phyloP scores from a whole-genome alignment of 2,329 filamentous ascomycete genomes.

The Laburnicola sp. region DNA sequence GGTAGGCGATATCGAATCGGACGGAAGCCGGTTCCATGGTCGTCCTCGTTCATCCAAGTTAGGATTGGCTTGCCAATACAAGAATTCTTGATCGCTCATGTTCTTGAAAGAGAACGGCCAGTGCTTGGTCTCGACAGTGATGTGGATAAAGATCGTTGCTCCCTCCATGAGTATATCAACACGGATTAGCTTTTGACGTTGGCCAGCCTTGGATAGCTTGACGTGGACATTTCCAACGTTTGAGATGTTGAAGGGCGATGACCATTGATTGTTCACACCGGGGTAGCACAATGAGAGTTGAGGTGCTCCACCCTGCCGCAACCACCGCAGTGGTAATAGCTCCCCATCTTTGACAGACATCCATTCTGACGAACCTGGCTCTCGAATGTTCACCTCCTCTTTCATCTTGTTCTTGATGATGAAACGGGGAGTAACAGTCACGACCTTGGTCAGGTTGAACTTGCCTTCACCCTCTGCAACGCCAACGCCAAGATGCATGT shows the following conservation, averaged over 20 bases:
- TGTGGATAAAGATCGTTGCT: conserved; percentile 88
- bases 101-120: conserved; percentile 99
- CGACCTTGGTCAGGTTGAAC: conserved; percentile 95
- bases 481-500: conserved; percentile 89
- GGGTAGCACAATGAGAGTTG: conserved; percentile 92
- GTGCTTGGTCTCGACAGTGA: conserved; percentile 87
- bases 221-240: conserved; percentile 91
- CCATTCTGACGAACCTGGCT: conserved; percentile 86
- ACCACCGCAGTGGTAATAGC: conserved; percentile 83
- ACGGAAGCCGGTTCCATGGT: conserved; percentile 80
- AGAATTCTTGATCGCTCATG: conserved; percentile 94
- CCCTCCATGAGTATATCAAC: conserved; percentile 90
- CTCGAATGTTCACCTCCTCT: conserved; percentile 86
- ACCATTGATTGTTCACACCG: conserved; percentile 95
- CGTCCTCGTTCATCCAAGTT: conserved; percentile 90
- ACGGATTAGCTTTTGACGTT: conserved; percentile 84
- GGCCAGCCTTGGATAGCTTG: conserved; percentile 87
- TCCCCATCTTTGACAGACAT: conserved; percentile 77
- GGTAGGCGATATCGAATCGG: conserved; percentile 91
- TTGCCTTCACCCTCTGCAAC: conserved; percentile 92
- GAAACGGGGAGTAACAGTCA: conserved; percentile 89
- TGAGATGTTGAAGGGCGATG: conserved; percentile 95
- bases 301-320: conserved; percentile 80
- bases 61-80: conserved; percentile 93
- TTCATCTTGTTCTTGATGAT: conserved; percentile 90